These are phyloP conservation scores for Sarocladium oryzae DNA, from an alignment of 2,329 filamentous ascomycete species.

Conservation along the genomic window DNA sequence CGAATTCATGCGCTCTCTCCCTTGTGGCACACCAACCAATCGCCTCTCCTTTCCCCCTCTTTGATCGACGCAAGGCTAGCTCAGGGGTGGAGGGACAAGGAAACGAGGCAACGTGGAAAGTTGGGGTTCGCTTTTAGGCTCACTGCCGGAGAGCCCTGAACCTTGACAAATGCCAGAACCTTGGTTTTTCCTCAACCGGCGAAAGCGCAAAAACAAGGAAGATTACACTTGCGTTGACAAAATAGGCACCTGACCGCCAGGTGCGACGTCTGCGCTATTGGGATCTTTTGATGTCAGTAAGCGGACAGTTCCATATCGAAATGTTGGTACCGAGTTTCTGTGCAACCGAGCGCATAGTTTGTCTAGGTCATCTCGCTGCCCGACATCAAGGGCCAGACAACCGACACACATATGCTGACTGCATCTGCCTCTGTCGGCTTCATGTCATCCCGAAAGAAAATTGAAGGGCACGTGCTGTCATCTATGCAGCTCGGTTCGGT, in stretches of 20 bases:
- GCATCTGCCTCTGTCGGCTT: neutral
- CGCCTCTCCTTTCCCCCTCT: neutral
- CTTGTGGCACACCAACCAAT: neutral
- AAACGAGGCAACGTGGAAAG: neutral
- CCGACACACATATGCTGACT: neutral
- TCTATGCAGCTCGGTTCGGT: constrained; percentile 3
- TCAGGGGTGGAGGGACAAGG: neutral
- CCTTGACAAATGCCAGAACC: neutral
- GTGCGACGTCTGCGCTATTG: neutral
- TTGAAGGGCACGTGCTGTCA: constrained; percentile 1
- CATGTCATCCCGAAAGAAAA: neutral
- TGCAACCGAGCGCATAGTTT: neutral
- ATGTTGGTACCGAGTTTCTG: constrained; percentile 1
- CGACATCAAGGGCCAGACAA: neutral
- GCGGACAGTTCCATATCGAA: neutral
- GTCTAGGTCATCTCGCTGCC: neutral
- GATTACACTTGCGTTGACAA: neutral
- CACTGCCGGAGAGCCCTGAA: constrained; percentile 1
- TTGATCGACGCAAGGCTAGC: constrained; percentile 4
- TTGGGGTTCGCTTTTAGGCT: neutral
- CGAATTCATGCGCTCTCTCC: neutral
- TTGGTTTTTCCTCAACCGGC: neutral
- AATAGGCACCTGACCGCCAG: neutral
- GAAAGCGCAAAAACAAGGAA: neutral
- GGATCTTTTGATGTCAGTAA: neutral